These are phyloP conservation scores for Rhizoctonia solani DNA, from an alignment of 1,284 basidiomycete species.

Conservation along the genomic window DNA sequence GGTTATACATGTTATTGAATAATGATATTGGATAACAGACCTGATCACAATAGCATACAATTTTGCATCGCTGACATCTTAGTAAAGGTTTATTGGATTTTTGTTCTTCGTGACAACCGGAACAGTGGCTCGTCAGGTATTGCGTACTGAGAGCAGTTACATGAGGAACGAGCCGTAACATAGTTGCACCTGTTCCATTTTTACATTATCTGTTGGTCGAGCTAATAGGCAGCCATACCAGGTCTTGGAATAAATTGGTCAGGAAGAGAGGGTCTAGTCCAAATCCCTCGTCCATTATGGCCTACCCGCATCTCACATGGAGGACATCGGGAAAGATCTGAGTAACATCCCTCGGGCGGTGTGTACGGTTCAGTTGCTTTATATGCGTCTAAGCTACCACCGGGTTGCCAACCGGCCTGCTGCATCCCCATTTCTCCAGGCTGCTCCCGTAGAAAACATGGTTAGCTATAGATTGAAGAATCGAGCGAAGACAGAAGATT, in stretches of 20 bases:
- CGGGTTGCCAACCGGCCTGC: not conserved
- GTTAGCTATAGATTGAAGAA: not conserved
- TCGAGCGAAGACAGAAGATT: not conserved
- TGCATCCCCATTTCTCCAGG: not conserved
- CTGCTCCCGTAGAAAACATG: constrained; percentile 27
- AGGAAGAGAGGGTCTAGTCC: not conserved
- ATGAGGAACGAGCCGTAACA: constrained; percentile 51
- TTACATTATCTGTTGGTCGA: not conserved
- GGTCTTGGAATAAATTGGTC: not conserved
- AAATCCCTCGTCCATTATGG: not conserved
- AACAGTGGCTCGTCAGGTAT: constrained; percentile 66
- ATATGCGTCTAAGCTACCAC: not conserved
- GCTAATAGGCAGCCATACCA: not conserved
- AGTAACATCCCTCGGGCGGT: constrained; percentile 7
- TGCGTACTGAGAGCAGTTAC: constrained; percentile 68
- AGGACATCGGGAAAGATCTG: constrained; percentile 2
- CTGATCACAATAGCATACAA: constrained; percentile 70
- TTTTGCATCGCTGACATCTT: constrained; percentile 72
- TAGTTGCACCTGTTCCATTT: constrained; percentile 8
- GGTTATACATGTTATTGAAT: not conserved
- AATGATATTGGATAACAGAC: constrained; percentile 48
- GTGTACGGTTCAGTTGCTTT: constrained; percentile 15
- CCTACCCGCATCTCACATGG: constrained; percentile 21
- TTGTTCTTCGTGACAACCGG: constrained; percentile 56
- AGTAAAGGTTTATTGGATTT: constrained; percentile 51